These are phyloP conservation scores for Isatis tinctoria DNA, from an alignment of 345 rosid species.

Conservation along the genomic window DNA sequence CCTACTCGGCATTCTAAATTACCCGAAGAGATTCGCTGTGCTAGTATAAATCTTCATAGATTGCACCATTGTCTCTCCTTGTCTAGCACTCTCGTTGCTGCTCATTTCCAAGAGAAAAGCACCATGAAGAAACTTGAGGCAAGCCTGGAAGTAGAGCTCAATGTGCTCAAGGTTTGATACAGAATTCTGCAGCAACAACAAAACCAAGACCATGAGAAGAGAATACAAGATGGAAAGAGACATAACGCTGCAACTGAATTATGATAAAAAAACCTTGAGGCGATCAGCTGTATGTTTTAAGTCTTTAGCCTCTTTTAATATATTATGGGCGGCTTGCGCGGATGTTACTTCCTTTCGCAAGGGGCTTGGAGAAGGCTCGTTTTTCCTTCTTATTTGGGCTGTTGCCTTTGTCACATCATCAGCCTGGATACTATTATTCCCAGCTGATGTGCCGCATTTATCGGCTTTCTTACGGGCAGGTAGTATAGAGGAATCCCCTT, in stretches of 20 bases:
- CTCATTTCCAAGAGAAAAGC: slow-evolving; percentile 73
- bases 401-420: slow-evolving; percentile 31
- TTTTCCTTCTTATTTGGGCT: slow-evolving; percentile 26
- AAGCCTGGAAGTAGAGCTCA: slow-evolving; percentile 91
- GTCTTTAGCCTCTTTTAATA: slow-evolving; percentile 87
- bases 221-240: slow-evolving; percentile 8
- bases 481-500: slow-evolving; percentile 26
- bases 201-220: slow-evolving; percentile 7
- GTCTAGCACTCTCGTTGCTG: slow-evolving; percentile 58
- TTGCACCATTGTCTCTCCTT: slow-evolving; percentile 63
- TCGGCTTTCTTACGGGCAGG: slow-evolving; percentile 26
- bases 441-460: slow-evolving; percentile 29
- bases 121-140: slow-evolving; percentile 88
- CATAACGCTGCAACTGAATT: slow-evolving; percentile 7
- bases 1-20: slow-evolving; percentile 34
- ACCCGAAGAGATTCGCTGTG: slow-evolving; percentile 97
- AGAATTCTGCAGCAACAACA: slow-evolving; percentile 51
- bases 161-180: slow-evolving; percentile 58
- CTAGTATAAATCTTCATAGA: slow-evolving; percentile 62
- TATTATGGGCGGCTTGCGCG: slow-evolving; percentile 60
- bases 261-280: slow-evolving; percentile 52
- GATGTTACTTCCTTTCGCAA: slow-evolving; percentile 30
- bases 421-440: slow-evolving; percentile 11
- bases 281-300: slow-evolving; percentile 97
- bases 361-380: slow-evolving; percentile 37